These are phyloP conservation scores for Metschnikowia lochheadii DNA, from an alignment of 805 yeast genomes.

Conservation along the genomic window DNA sequence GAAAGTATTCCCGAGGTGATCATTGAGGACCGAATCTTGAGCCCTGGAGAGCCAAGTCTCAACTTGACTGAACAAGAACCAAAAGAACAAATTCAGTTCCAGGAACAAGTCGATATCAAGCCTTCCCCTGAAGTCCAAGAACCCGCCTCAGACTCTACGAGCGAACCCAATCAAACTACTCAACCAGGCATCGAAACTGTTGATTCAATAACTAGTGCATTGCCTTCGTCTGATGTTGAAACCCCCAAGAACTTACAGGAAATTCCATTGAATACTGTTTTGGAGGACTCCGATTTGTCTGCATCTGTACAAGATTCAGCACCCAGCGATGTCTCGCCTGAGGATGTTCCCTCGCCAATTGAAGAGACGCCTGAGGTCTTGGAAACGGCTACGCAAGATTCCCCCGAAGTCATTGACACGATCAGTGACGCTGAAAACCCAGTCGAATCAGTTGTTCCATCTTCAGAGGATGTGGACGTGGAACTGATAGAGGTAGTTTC, in stretches of 20 bases:
- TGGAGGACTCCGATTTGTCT: neutral
- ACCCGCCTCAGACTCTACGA: neutral
- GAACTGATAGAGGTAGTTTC: neutral
- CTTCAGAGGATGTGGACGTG: too few relatives aligned
- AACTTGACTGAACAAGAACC: conserved; percentile 1
- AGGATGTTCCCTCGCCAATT: neutral
- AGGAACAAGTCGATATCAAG: neutral
- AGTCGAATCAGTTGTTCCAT: neutral
- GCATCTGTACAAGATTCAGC: neutral
- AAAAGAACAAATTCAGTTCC: neutral
- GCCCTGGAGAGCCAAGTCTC: neutral
- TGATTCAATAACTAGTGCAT: neutral
- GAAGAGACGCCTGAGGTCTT: neutral
- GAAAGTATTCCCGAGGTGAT: neutral
- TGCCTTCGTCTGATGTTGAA: neutral
- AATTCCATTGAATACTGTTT: neutral
- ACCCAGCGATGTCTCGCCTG: neutral
- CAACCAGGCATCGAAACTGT: neutral
- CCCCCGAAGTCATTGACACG: neutral
- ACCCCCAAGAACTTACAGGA: neutral
- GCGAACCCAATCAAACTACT: too few relatives aligned
- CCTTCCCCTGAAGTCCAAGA: neutral
- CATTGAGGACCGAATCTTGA: neutral
- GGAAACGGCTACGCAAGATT: neutral
- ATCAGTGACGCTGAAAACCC: neutral